A percentile compares a stretch with the other conserved stretches of the same genome.
Evolutionary conservation across 768 basidiomycete genomes (phyloP).

Genomic region (Hygrocybe punicea): DNA sequence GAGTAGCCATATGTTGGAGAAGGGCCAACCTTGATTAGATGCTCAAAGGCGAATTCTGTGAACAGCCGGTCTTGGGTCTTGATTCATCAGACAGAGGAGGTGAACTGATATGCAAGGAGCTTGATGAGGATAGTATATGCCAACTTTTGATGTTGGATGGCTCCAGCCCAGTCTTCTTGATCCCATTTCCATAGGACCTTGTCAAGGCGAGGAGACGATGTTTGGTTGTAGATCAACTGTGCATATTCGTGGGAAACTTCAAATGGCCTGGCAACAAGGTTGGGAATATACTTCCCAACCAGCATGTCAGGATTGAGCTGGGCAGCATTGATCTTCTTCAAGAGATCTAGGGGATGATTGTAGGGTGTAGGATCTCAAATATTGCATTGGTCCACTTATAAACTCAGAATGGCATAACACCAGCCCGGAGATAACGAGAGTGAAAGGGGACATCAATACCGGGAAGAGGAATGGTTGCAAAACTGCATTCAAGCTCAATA

Average conservation of each 20-base stretch:
- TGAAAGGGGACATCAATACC: slow-evolving; percentile 99
- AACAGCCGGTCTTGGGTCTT: slow-evolving; percentile 97
- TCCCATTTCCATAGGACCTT: slow-evolving; percentile 96
- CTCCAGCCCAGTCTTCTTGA: slow-evolving; percentile 77
- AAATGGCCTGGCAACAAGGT: slow-evolving; percentile 88
- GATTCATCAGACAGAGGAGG: slow-evolving; percentile 98
- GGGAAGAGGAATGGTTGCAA: slow-evolving; percentile 90
- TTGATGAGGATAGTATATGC: slow-evolving; percentile 97
- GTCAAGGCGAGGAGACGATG: slow-evolving; percentile 89
- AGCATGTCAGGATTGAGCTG: slow-evolving; percentile 94
- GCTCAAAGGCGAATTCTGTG: slow-evolving; percentile 79
- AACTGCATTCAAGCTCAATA: slow-evolving; percentile 94
- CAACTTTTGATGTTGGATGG: slow-evolving; percentile 84
- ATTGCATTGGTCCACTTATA: slow-evolving; percentile 54
- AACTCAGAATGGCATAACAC: slow-evolving; percentile 94
- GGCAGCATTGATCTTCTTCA: slow-evolving; percentile 93
- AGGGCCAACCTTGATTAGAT: slow-evolving; percentile 93
- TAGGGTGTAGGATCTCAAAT: neutral
- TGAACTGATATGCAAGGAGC: slow-evolving; percentile 95
- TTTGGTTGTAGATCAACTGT: slow-evolving; percentile 95
- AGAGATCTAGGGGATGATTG: slow-evolving; percentile 58
- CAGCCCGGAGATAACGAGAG: slow-evolving; percentile 98
- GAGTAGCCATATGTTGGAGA: slow-evolving; percentile 92
- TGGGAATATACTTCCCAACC: slow-evolving; percentile 94
- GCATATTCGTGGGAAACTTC: slow-evolving; percentile 82